Evolutionary conservation across 2,329 filamentous ascomycete genomes (phyloP).

Genomic region (Fusarium sp.): DNA sequence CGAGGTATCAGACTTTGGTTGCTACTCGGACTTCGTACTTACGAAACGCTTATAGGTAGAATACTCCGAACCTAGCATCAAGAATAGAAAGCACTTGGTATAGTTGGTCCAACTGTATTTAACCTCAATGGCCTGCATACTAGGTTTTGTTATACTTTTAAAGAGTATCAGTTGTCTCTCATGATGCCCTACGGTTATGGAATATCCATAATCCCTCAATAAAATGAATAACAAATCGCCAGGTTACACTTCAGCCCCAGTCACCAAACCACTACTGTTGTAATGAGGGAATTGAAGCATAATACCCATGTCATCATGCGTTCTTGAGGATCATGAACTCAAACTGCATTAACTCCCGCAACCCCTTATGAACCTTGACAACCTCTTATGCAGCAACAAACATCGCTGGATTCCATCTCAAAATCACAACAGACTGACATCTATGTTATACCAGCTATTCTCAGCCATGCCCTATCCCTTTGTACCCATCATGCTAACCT

Average conservation of each 20-base stretch:
- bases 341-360: not conserved
- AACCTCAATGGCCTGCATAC: not conserved
- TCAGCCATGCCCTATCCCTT: slow-evolving; percentile 6
- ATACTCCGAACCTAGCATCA: not conserved
- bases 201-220: not conserved
- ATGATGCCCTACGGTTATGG: not conserved
- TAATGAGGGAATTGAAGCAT: not conserved
- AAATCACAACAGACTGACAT: slow-evolving; percentile 1
- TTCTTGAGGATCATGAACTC: not conserved
- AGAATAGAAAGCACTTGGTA: not conserved
- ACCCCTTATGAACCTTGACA: not conserved
- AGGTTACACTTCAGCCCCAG: not conserved
- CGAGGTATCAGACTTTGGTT: slow-evolving; percentile 8
- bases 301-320: not conserved
- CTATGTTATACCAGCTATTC: slow-evolving; percentile 4
- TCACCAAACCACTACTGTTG: not conserved
- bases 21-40: slow-evolving; percentile 19
- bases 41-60: slow-evolving; percentile 10
- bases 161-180: not conserved
- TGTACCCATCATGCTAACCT: slow-evolving; percentile 2
- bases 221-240: not conserved
- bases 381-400: not conserved
- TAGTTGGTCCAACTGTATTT: not conserved
- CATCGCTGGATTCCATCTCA: not conserved
- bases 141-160: not conserved